Evolutionary conservation across 2,329 filamentous ascomycete species (phyloP).

Genomic region (Bipolaris bicolor): DNA sequence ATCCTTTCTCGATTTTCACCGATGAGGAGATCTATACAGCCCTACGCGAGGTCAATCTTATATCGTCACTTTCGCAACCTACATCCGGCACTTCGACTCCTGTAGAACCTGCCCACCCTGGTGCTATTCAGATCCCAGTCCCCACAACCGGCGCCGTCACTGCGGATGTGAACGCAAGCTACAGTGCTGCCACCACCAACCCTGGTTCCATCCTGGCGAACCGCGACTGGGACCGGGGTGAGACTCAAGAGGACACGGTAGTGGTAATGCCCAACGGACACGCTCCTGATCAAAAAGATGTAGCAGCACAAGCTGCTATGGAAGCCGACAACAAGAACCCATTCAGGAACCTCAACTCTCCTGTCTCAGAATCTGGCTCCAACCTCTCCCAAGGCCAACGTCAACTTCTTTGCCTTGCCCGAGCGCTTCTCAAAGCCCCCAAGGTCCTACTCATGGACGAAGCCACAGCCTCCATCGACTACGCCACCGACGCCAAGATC

Average conservation of each 20-base stretch:
- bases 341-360: slow-evolving; percentile 83
- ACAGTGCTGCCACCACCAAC: slow-evolving; percentile 41
- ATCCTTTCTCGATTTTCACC: slow-evolving; percentile 87
- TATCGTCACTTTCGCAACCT: slow-evolving; percentile 57
- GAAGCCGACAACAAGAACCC: slow-evolving; percentile 86
- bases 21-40: slow-evolving; percentile 90
- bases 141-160: slow-evolving; percentile 33
- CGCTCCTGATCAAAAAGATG: slow-evolving; percentile 36
- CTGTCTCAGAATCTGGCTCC: slow-evolving; percentile 86
- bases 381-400: slow-evolving; percentile 97
- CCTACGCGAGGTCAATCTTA: slow-evolving; percentile 85
- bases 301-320: slow-evolving; percentile 33
- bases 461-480: slow-evolving; percentile 96
- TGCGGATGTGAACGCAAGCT: slow-evolving; percentile 36
- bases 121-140: slow-evolving; percentile 44
- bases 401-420: slow-evolving; percentile 90
- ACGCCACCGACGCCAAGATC: slow-evolving; percentile 92
- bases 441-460: slow-evolving; percentile 99
- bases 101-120: slow-evolving; percentile 26
- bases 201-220: slow-evolving; percentile 42
- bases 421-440: slow-evolving; percentile 88
- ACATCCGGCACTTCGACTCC: slow-evolving; percentile 37
- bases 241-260: slow-evolving; percentile 39
- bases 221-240: slow-evolving; percentile 36
- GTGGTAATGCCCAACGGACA: slow-evolving; percentile 39